These are phyloP conservation scores for Phytophthora chlamydospora DNA, from an alignment of 352 stramenopile species.

Conservation along the genomic window DNA sequence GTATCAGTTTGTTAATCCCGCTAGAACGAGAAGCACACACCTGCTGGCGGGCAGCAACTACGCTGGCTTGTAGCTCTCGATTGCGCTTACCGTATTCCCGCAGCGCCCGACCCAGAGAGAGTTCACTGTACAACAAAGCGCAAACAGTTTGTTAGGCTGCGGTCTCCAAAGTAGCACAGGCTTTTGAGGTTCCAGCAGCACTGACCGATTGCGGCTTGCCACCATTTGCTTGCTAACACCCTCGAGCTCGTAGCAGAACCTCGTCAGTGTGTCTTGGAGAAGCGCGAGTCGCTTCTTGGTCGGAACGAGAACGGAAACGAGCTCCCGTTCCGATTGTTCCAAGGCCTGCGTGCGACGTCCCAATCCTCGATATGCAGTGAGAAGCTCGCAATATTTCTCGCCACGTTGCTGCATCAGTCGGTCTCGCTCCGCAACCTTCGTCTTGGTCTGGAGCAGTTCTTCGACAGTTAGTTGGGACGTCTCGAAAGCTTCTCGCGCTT, in stretches of 20 bases:
- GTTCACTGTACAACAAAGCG: conserved; percentile 34
- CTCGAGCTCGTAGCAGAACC: conserved; percentile 43
- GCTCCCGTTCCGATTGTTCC: conserved; percentile 40
- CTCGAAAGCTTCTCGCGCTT: conserved; percentile 18
- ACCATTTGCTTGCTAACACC: conserved; percentile 39
- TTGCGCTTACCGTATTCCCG: conserved; percentile 68
- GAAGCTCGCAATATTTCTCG: conserved; percentile 32
- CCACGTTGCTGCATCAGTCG: conserved; percentile 16
- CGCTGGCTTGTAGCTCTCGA: conserved; percentile 45
- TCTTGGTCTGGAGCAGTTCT: conserved; percentile 24
- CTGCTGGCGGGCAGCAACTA: conserved; percentile 47
- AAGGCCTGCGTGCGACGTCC: conserved; percentile 29
- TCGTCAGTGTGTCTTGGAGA: conserved; percentile 39
- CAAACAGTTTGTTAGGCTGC: background rate
- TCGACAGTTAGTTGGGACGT: conserved; percentile 21
- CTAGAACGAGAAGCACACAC: conserved; percentile 12
- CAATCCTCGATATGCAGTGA: conserved; percentile 19
- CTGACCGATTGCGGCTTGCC: conserved; percentile 38
- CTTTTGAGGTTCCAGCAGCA: background rate
- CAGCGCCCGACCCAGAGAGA: conserved; percentile 44
- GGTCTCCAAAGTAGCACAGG: background rate
- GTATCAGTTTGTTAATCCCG: too few relatives aligned
- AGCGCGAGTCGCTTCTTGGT: conserved; percentile 36
- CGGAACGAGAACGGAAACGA: conserved; percentile 34
- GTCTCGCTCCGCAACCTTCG: conserved; percentile 2